Evolutionary conservation across 768 basidiomycete genomes (phyloP).

Genomic region (Coprinopsis strossmayeri): DNA sequence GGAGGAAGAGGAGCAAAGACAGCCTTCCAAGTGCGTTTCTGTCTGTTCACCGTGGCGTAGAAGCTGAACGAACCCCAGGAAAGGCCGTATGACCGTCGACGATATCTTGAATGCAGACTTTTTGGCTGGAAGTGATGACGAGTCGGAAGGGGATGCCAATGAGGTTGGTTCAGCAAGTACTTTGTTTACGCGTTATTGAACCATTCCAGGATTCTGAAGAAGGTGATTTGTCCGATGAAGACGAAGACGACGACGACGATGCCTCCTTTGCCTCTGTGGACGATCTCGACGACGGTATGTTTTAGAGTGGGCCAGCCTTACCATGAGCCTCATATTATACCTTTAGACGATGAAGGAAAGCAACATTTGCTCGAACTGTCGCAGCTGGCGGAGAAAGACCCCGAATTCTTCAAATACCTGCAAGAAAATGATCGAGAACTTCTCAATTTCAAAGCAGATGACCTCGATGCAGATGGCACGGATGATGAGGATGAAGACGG

Average conservation of each 20-base stretch:
- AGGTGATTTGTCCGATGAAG: conserved; percentile 27
- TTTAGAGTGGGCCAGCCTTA: neutral
- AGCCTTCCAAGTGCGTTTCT: too few relatives aligned
- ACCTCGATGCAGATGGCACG: conserved; percentile 51
- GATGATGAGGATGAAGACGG: conserved; percentile 34
- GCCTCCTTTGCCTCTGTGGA: conserved; percentile 74
- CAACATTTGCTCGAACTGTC: conserved; percentile 78
- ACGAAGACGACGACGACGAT: conserved; percentile 43
- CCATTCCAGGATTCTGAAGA: conserved; percentile 13
- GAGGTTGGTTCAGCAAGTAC: too few relatives aligned
- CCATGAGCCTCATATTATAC: neutral
- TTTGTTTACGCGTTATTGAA: too few relatives aligned
- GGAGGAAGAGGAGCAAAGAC: conserved; percentile 27
- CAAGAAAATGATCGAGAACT: conserved; percentile 92
- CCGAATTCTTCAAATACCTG: conserved; percentile 98
- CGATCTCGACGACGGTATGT: conserved; percentile 55
- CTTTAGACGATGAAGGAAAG: conserved; percentile 54
- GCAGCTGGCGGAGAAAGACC: conserved; percentile 90
- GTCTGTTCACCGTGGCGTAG: too few relatives aligned
- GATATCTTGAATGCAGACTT: conserved; percentile 69
- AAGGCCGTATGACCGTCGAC: conserved; percentile 63
- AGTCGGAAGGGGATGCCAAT: conserved; percentile 29
- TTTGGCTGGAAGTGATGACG: conserved; percentile 57
- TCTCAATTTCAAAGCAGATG: conserved; percentile 64
- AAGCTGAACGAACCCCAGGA: too few relatives aligned